Base-by-base conservation (phyloP, 2,329 filamentous ascomycete genomes). In the Fusarium acutatum region DNA sequence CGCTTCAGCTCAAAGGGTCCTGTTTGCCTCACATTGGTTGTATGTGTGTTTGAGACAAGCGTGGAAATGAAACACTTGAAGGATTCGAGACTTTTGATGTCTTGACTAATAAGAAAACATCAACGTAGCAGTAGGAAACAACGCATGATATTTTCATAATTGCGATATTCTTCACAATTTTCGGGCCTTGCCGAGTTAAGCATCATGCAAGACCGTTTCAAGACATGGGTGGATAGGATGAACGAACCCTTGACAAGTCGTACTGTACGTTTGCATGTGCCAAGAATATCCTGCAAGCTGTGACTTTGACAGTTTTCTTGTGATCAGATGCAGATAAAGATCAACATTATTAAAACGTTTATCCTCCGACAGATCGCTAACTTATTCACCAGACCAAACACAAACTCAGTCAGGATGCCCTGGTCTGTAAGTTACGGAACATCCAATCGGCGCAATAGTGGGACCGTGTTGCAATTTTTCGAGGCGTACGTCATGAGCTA, bases 371-470 rank as follows among this genome's bases (percentile, higher is more conserved):
- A 57, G 52, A 58, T 50, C 18, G 24, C 8, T 38, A 32, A 10
- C 11, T 6, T 28, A 26, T 38, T 37, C 30, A 24, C 43, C 18
- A 28, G 12, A 38, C 20, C 50, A 40, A 34, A 54, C 14, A 38
- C 20, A 28, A 37, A 52, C 47, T 52, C 50, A 35, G 37, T 30
- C 15, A 58, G n/a, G 40, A 46, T 34, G 18, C 32, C 34, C 50
- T 54, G 50, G 34, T 24, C 24, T 30, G 20, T 18, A 14, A 26
- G 54, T 49, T 58, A 58, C 54, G 54, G 41, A 9, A 15, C 32
- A 57, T 61, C 59, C 59, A 73, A 73, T 73, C 71, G 71, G 70
- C 57, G 71, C 32, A 56, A 59, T 54, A 43, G 70, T 73, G 67
- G 57, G 66, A 62, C 57, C 37, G 17, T 57, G 37, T 37, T 53